These are phyloP conservation scores for Juncus inflexus DNA, from an alignment of 176 grass and related monocot genomes.

Conservation along the genomic window DNA sequence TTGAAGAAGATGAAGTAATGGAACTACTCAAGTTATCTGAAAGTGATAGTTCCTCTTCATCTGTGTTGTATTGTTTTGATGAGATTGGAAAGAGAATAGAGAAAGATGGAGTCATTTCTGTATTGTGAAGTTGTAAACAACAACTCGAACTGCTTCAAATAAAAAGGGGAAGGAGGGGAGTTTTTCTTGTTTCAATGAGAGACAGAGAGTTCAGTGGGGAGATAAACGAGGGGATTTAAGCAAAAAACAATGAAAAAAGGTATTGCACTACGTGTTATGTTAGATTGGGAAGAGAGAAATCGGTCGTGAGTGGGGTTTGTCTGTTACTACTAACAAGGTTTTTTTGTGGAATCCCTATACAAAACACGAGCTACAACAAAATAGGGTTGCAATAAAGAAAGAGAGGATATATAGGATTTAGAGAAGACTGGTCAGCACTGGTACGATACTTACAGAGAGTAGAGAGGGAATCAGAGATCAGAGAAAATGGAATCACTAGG, in stretches of 20 bases:
- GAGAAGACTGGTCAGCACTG: conserved; percentile 34
- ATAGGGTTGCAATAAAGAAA: not conserved
- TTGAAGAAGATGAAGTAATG: conserved; percentile 24
- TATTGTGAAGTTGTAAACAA: conserved; percentile 60
- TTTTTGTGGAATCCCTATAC: conserved; percentile 17
- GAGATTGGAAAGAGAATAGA: conserved; percentile 38
- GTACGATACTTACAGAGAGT: conserved; percentile 24
- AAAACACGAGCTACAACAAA: conserved; percentile 1
- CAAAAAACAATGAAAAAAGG: conserved; percentile 9
- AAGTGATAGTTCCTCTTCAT: conserved; percentile 13
- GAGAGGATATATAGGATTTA: conserved; percentile 4
- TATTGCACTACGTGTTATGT: conserved; percentile 20
- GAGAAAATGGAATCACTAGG: conserved; percentile 19
- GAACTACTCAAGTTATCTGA: conserved; percentile 7
- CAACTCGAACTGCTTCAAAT: conserved; percentile 68
- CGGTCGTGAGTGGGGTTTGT: conserved; percentile 38
- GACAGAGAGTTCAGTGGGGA: conserved; percentile 2
- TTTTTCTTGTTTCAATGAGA: not conserved
- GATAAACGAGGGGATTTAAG: conserved; percentile 4
- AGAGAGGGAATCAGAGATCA: conserved; percentile 8
- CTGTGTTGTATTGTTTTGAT: conserved; percentile 31
- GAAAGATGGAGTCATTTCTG: conserved; percentile 38
- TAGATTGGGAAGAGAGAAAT: conserved; percentile 32
- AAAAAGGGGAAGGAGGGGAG: not conserved
- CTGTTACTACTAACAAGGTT: conserved; percentile 30